These are phyloP conservation scores for Sporobolomyces pararoseus DNA, from an alignment of 768 basidiomycete genomes.

Conservation along the genomic window DNA sequence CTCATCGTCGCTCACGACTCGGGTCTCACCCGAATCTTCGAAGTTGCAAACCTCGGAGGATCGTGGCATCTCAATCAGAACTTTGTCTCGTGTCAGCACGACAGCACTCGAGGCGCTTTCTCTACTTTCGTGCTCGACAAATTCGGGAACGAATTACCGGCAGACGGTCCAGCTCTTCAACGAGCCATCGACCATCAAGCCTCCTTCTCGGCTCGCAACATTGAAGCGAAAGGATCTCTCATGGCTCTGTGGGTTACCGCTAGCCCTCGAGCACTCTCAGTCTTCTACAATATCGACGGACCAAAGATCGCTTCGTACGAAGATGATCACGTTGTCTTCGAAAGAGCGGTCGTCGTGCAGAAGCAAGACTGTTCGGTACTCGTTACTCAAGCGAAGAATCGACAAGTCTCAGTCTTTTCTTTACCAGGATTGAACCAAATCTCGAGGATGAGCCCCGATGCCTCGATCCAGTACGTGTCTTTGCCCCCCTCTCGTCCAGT, in stretches of 20 bases:
- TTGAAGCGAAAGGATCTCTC: slow-evolving; percentile 35
- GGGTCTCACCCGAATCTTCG: slow-evolving; percentile 62
- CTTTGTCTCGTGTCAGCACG: slow-evolving; percentile 50
- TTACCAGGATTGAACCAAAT: slow-evolving; percentile 21
- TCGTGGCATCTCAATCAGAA: slow-evolving; percentile 51
- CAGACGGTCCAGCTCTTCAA: slow-evolving; percentile 26
- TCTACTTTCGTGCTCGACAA: slow-evolving; percentile 50
- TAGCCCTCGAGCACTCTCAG: slow-evolving; percentile 9
- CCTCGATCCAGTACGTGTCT: slow-evolving; percentile 32
- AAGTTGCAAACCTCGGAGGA: slow-evolving; percentile 54
- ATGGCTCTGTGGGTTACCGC: slow-evolving; percentile 39
- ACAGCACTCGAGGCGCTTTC: slow-evolving; percentile 48
- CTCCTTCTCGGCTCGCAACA: background rate
- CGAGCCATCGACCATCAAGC: slow-evolving; percentile 32
- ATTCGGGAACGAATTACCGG: slow-evolving; percentile 27
- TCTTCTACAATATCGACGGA: slow-evolving; percentile 39
- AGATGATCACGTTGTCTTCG: slow-evolving; percentile 19
- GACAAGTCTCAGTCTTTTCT: slow-evolving; percentile 16
- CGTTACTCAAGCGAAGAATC: slow-evolving; percentile 25
- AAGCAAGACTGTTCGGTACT: slow-evolving; percentile 27
- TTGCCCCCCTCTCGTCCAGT: background rate
- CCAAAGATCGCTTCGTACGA: slow-evolving; percentile 32
- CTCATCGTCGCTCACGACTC: slow-evolving; percentile 62
- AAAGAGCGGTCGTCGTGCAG: slow-evolving; percentile 20
- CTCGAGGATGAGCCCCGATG: slow-evolving; percentile 21